Evolutionary conservation across 192 early-diverging fungal genomes (phyloP), one percentile per base, ranked within the genome.

Genomic region (Coemansia sp.): DNA sequence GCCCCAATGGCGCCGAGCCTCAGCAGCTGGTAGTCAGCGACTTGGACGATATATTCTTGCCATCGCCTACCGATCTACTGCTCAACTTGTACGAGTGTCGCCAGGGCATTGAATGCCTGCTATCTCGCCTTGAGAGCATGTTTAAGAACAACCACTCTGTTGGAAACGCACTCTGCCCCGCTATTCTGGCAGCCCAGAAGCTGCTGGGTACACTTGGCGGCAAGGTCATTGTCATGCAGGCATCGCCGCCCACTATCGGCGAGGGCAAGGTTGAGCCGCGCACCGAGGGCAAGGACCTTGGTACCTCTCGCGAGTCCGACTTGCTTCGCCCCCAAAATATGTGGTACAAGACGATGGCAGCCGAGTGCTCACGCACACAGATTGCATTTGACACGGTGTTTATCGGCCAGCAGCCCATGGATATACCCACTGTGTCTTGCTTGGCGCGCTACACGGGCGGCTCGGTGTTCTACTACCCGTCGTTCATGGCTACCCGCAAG

Each of bases 21-120:
- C 94, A 97, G 74, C 94, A 97, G 92, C 77, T 98, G 21, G 91
- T 95, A 20, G 92, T 98, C 3, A 84, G 91, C 3, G 96, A 98
- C 71, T 65, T 95, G 11, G 95, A 97, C 20, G 95, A 97, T 23
- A 82, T 90, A 2, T 97, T 90, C 60, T 65, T 98, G 62, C 96
- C 96, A 8, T 84, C 90, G 57, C 96, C 96, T 2, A 84, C 90
- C 50, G 94, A 96, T 71, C 82, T 98, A 37, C 86, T 98, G 11
- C 93, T 95, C 9, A 91, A 93, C 45, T 77, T 98, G 71, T 87
- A 77, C 46, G 96, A 98, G 69, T 90, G 89, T n/a, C 87, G 90
- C 26, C 33, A 79, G 14, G 79, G 86, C 14, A 81, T 97, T 43
- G 92, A 92, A 63, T 46, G 82, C 11, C 73, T 98, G 39, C 81